phyloP scores from a whole-genome alignment of 106 monocot genomes.

The Dioscorea alata region DNA sequence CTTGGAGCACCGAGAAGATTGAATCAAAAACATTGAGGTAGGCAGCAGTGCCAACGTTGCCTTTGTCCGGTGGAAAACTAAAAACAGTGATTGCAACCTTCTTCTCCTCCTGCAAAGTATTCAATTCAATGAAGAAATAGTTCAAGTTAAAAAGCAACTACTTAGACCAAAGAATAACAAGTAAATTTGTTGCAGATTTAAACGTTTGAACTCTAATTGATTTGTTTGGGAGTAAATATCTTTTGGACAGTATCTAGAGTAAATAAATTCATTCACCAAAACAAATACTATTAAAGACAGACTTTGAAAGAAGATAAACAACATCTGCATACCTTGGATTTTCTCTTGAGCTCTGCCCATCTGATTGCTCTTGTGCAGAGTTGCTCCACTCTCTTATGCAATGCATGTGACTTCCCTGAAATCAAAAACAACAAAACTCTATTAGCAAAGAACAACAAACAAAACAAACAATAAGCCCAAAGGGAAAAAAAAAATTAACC shows the following conservation, averaged over 20 bases:
- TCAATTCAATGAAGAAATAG: no score
- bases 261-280: no score
- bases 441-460: background rate
- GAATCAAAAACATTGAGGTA: slow-evolving; percentile 77
- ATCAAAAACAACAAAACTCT: background rate
- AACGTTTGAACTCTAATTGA: no score
- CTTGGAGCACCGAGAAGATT: slow-evolving; percentile 61
- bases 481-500: background rate
- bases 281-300: no score
- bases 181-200: no score
- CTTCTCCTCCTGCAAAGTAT: slow-evolving; percentile 48
- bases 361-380: slow-evolving; percentile 72
- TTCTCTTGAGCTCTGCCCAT: slow-evolving; percentile 77
- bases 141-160: no score
- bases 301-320: background rate
- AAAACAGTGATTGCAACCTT: slow-evolving; percentile 77
- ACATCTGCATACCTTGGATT: slow-evolving; percentile 47
- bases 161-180: no score
- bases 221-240: no score
- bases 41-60: slow-evolving; percentile 80
- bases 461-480: background rate
- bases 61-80: slow-evolving; percentile 89
- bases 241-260: no score
- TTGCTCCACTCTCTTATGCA: slow-evolving; percentile 84
- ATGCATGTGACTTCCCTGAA: slow-evolving; percentile 72